A percentile compares a stretch with the other conserved stretches of the same genome.
Evolutionary conservation across 192 early-diverging fungal genomes (phyloP).

Genomic region (Phlyctochytrium arcticum): DNA sequence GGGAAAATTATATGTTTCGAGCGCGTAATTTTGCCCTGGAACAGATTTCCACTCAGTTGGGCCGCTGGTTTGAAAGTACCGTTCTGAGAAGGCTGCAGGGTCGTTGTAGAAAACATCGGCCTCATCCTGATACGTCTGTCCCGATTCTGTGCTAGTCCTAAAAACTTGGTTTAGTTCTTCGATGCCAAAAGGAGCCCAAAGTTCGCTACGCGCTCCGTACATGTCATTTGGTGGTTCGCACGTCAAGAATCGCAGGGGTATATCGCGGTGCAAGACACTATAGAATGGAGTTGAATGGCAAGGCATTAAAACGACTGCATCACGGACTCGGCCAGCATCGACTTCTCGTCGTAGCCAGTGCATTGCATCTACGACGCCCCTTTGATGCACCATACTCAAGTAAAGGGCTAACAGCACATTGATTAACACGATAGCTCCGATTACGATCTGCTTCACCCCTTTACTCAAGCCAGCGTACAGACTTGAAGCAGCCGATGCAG

Average conservation of each 20-base stretch:
- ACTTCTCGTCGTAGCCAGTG: conserved; percentile 57
- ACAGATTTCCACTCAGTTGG: background rate
- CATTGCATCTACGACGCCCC: conserved; percentile 89
- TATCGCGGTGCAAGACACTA: conserved; percentile 65
- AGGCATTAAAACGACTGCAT: conserved; percentile 85
- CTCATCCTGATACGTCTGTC: conserved; percentile 66
- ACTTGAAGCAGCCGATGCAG: background rate
- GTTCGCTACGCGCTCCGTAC: conserved; percentile 19
- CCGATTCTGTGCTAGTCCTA: background rate
- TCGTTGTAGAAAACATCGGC: conserved; percentile 74
- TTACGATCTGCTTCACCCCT: conserved; percentile 1
- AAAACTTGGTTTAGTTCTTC: background rate
- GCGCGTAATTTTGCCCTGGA: conserved; percentile 27
- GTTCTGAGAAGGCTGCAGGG: conserved; percentile 55
- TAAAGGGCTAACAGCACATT: conserved; percentile 71
- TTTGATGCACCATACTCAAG: conserved; percentile 75
- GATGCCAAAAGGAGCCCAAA: background rate
- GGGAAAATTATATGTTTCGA: conserved; percentile 49
- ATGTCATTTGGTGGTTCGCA: conserved; percentile 89
- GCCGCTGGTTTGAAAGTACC: conserved; percentile 21
- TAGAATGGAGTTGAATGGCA: conserved; percentile 98
- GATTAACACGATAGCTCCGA: conserved; percentile 50
- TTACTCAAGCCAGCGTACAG: background rate
- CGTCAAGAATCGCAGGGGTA: conserved; percentile 79
- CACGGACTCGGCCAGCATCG: conserved; percentile 6